These are phyloP conservation scores for Gossypium herbaceum DNA, from an alignment of 345 rosid species.

Conservation along the genomic window DNA sequence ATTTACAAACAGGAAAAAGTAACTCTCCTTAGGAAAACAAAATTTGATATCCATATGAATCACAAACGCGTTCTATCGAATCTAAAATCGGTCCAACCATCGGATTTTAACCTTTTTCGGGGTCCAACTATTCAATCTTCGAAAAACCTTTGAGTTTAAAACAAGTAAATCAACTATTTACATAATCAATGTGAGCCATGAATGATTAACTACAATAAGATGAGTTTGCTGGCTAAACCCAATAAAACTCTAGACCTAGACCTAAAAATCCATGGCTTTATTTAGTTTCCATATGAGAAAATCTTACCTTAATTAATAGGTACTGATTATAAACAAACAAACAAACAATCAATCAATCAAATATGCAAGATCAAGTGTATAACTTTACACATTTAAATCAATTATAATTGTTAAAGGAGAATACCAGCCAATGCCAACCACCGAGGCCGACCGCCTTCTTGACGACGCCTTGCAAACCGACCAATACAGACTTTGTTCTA, in stretches of 20 bases:
- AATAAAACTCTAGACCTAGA: background rate
- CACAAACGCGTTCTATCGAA: background rate
- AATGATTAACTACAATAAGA: background rate
- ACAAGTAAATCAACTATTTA: background rate
- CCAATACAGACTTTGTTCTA: conserved; percentile 92
- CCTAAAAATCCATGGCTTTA: background rate
- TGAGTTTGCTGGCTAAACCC: background rate
- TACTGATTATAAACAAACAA: background rate
- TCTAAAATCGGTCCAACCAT: background rate
- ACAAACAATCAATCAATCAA: background rate
- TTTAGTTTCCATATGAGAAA: too few relatives aligned
- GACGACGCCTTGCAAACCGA: conserved; percentile 91
- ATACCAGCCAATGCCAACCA: conserved; percentile 99
- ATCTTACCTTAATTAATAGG: background rate
- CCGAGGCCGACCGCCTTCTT: conserved; percentile 97
- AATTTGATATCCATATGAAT: too few relatives aligned
- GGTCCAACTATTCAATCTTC: background rate
- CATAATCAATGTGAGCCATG: background rate
- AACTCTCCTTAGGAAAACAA: too few relatives aligned
- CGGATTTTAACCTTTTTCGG: background rate
- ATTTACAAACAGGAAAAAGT: background rate
- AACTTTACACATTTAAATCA: background rate
- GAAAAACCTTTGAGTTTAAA: background rate
- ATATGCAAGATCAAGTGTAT: background rate
- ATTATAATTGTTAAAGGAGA: background rate